These are phyloP conservation scores for Solanum hybrid DNA, from an alignment of 305 asterid genomes.

Conservation along the genomic window DNA sequence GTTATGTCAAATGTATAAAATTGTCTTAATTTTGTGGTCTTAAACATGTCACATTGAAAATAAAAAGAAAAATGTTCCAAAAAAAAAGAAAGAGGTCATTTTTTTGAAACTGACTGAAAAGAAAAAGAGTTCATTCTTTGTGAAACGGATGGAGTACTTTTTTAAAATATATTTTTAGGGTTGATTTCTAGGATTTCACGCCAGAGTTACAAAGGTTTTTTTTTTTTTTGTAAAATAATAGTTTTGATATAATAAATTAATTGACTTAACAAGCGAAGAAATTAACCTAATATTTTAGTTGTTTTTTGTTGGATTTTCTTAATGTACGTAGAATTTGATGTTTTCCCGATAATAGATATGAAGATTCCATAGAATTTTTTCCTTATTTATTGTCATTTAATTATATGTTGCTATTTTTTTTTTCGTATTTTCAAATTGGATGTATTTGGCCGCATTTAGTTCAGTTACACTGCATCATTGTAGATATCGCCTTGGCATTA, in stretches of 20 bases:
- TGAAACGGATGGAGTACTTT: no score
- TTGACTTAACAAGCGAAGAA: neutral
- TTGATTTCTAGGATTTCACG: neutral
- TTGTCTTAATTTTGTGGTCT: no score
- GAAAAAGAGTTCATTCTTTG: no score
- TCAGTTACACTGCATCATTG: neutral
- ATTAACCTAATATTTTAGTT: neutral
- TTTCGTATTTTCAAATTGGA: neutral
- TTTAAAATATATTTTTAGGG: neutral
- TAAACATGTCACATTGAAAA: no score
- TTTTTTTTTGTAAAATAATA: no score
- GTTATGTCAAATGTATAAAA: no score
- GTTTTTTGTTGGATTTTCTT: neutral
- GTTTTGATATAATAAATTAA: neutral
- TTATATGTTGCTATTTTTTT: neutral
- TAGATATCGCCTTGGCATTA: neutral
- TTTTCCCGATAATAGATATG: neutral
- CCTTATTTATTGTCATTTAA: neutral
- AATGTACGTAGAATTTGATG: neutral
- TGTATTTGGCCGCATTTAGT: neutral
- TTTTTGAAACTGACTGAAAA: no score
- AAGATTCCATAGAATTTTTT: neutral
- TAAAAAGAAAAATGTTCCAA: no score
- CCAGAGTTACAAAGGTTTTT: neutral
- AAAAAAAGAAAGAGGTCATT: no score